Percentiles rank a stretch among this genome's conserved stretches.
Conservation (phyloP, 257 asterid genomes). For the Solanum commersonii region DNA sequence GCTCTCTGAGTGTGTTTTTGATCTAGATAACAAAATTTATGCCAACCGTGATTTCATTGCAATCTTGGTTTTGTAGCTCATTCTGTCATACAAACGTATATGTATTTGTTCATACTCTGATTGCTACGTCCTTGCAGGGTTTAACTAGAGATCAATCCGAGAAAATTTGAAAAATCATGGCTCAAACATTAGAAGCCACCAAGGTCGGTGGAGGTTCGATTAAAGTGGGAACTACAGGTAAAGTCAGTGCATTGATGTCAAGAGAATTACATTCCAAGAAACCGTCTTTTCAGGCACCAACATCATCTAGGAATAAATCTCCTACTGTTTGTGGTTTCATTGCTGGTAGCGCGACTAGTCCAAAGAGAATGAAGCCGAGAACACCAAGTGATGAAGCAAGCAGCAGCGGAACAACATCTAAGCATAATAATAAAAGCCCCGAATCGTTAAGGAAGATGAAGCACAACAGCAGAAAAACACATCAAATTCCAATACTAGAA, state of each 20-base stretch:
- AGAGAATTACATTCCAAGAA: not conserved
- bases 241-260: not conserved
- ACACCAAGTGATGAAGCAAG: not conserved
- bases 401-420: not conserved
- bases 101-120: not conserved
- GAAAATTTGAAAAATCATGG: not conserved
- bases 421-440: not conserved
- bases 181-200: not conserved
- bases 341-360: slow-evolving; percentile 2
- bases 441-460: not conserved
- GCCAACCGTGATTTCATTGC: not conserved
- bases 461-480: not conserved
- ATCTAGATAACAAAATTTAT: not conserved
- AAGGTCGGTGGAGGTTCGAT: not conserved
- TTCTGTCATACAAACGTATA: not conserved
- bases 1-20: not conserved
- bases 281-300: not conserved
- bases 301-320: not conserved
- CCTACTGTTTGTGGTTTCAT: not conserved
- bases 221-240: not conserved
- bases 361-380: slow-evolving; percentile 2
- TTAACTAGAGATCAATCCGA: not conserved
- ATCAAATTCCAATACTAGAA: slow-evolving; percentile 15
- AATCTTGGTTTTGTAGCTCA: not conserved
- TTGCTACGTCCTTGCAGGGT: not conserved